Evolutionary conservation across 2,329 filamentous ascomycete genomes (phyloP).

Genomic region (Sporothrix euskadiensis): DNA sequence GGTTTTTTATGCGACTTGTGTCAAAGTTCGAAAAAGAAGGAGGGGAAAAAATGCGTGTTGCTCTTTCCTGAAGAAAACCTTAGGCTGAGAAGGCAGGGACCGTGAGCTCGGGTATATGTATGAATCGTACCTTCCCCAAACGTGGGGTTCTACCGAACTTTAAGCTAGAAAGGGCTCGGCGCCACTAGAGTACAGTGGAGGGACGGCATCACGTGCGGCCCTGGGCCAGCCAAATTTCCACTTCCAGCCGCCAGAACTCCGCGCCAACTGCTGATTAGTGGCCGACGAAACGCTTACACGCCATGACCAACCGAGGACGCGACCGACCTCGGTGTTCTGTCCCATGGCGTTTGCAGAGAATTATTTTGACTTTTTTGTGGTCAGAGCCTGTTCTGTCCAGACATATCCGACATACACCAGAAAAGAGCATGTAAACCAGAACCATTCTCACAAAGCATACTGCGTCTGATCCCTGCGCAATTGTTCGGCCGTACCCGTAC

Average conservation of each 20-base stretch:
- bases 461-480: too few species aligned
- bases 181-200: background rate
- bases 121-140: conserved; percentile 9
- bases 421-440: too few species aligned
- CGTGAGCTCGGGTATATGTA: conserved; percentile 14
- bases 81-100: background rate
- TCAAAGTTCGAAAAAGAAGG: background rate
- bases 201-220: background rate
- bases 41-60: background rate
- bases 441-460: too few species aligned
- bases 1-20: background rate
- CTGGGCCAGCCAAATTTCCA: background rate
- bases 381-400: too few species aligned
- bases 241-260: background rate
- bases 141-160: conserved; percentile 2
- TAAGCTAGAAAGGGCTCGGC: background rate
- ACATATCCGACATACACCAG: too few species aligned
- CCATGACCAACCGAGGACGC: background rate
- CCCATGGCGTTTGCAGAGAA: too few species aligned
- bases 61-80: background rate
- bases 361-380: too few species aligned
- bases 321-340: background rate
- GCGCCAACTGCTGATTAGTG: background rate
- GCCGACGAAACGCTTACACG: background rate
- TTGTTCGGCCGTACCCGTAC: background rate